Base-by-base conservation (phyloP, 768 basidiomycete species). In the Boletus rubroflammeus region DNA sequence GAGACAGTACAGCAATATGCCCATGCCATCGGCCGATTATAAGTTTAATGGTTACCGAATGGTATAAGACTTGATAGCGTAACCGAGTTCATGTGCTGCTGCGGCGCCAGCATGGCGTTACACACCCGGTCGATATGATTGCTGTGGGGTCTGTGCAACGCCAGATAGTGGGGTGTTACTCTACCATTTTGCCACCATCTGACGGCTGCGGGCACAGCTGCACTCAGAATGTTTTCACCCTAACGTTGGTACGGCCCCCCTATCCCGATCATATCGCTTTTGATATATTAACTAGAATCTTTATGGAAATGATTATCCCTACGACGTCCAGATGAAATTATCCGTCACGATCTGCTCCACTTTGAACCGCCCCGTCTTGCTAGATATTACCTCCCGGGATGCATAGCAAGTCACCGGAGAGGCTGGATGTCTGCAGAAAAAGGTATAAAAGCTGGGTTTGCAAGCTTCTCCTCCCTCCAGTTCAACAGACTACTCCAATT, bases 361-460 rank as follows among this genome's bases (percentile, higher is more conserved):
- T 28, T 19, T 15, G 55, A 45, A 51, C 39, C 17, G 47, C 57
- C 32, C 31, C 9, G 8, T 28, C 11, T 11, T 9, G n/a, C 9
- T 17, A 28, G 14, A n/a, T 43, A 14, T 38, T 23, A 32, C 47
- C 28, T 4, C 47, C 31, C 28, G 36, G 51, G 19, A 38, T 41
- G 40, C n/a, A 39, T 35, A 19, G 2, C 11, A 41, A 19, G 45
- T 41, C 31, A 21, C 59, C 43, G 51, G 35, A 21, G 21, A 31
- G 28, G 40, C 9, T 17, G 8, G 6, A n/a, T 38, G 1, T 6
- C 41, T 11, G n/a, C 13, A 29, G 26, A 14, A 13, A 51, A 55
- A n/a, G 5, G 49, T 48, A 65, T 67, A 67, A 67, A 52, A 44
- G 28, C 19, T 13, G 14, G 35, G 25, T 34, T 5, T 43, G 5